A percentile compares a stretch with the other conserved stretches of the same genome.
phyloP scores from a whole-genome alignment of 345 rosid species.

The Syzygium grande region DNA sequence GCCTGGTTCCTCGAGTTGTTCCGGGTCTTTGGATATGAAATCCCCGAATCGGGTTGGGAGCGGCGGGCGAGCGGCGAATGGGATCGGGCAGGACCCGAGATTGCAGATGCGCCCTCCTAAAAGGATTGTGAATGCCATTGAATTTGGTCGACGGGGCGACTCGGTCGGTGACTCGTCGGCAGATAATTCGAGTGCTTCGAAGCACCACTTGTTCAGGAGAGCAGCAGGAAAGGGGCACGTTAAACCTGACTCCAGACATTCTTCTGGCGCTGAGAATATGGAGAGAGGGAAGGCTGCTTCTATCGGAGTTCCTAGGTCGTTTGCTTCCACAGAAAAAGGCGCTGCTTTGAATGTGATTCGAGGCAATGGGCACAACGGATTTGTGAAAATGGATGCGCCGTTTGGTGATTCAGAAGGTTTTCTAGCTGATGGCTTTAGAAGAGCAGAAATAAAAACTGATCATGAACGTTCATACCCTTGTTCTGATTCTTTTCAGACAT shows the following conservation, averaged over 20 bases:
- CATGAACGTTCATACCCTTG: slow-evolving; percentile 15
- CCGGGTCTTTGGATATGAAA: slow-evolving; percentile 16
- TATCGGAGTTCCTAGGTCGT: slow-evolving; percentile 11
- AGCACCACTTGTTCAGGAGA: slow-evolving; percentile 39
- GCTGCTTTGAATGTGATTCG: slow-evolving; percentile 15
- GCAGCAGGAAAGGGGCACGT: slow-evolving; percentile 11
- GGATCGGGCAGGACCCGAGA: slow-evolving; percentile 19
- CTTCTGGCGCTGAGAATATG: slow-evolving; percentile 9
- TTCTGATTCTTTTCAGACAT: slow-evolving; percentile 13
- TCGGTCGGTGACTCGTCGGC: slow-evolving; percentile 8
- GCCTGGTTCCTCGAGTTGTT: slow-evolving; percentile 15
- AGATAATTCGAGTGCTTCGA: slow-evolving; percentile 11
- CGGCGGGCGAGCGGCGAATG: slow-evolving; percentile 19
- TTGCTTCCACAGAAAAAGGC: slow-evolving; percentile 10
- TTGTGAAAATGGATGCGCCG: slow-evolving; percentile 17
- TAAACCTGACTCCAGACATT: slow-evolving; percentile 14
- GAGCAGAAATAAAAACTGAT: slow-evolving; percentile 9
- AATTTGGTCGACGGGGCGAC: slow-evolving; percentile 10
- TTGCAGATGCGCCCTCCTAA: slow-evolving; percentile 12
- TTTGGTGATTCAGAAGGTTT: slow-evolving; percentile 14
- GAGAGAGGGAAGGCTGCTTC: slow-evolving; percentile 35
- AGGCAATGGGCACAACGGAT: slow-evolving; percentile 7
- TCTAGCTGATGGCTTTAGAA: slow-evolving; percentile 13
- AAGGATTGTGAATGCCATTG: slow-evolving; percentile 14
- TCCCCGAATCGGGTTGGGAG: slow-evolving; percentile 12